Conservation (phyloP, 2,329 filamentous ascomycete genomes). For the Curvularia sp. region DNA sequence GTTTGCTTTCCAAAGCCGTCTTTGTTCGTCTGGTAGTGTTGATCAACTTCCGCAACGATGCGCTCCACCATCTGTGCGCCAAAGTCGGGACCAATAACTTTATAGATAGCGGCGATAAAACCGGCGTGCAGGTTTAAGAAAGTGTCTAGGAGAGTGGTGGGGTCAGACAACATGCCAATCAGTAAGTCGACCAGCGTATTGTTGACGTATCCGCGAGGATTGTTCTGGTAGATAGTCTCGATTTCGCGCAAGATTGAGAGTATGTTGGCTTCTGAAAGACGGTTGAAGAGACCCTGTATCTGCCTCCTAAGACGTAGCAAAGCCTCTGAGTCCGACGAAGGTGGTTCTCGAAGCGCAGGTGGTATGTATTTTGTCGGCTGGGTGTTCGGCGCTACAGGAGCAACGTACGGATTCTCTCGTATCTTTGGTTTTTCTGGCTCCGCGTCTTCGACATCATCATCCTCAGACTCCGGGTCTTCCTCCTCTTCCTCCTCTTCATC, state of each 20-base stretch:
- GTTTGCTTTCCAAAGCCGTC: conserved; percentile 62
- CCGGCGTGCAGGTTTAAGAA: conserved; percentile 91
- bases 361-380: conserved; percentile 79
- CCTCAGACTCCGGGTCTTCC: conserved; percentile 39
- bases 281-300: conserved; percentile 87
- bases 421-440: conserved; percentile 51
- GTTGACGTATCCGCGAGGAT: conserved; percentile 88
- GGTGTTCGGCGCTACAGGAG: conserved; percentile 64
- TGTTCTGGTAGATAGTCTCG: conserved; percentile 80
- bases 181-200: conserved; percentile 79
- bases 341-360: conserved; percentile 75
- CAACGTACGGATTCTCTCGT: conserved; percentile 88
- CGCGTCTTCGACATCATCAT: conserved; percentile 40
- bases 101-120: conserved; percentile 88
- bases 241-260: conserved; percentile 82
- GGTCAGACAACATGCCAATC: conserved; percentile 79
- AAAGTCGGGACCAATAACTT: conserved; percentile 85
- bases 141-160: conserved; percentile 80
- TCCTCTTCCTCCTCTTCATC: conserved; percentile 41
- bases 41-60: conserved; percentile 76
- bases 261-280: conserved; percentile 89
- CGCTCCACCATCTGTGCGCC: conserved; percentile 85
- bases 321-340: conserved; percentile 70
- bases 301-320: conserved; percentile 76
- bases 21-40: conserved; percentile 62